Conservation (phyloP, 805 yeast genomes). For the Lachancea meyersii region DNA sequence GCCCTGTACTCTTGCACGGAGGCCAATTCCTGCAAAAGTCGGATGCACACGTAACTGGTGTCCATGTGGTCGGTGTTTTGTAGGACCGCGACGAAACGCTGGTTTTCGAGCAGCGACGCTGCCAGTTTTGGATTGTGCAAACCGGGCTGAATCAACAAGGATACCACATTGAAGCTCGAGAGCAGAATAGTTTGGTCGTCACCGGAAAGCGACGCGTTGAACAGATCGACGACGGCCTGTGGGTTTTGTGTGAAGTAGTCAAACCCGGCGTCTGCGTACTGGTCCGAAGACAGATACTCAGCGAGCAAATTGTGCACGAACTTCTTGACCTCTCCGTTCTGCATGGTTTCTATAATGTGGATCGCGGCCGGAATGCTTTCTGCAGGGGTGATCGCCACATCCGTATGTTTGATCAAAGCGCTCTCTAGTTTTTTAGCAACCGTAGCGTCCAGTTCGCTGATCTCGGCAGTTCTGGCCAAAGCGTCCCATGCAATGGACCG, state of each 20-base stretch:
- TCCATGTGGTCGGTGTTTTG: constrained; percentile 27
- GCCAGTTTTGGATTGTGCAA: constrained; percentile 19
- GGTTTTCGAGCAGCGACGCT: constrained; percentile 17
- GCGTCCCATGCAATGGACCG: constrained; percentile 92
- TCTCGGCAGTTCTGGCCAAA: constrained; percentile 63
- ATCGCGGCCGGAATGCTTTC: constrained; percentile 11
- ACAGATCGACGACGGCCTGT: constrained; percentile 18
- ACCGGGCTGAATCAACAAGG: constrained; percentile 25
- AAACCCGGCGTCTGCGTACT: constrained; percentile 17
- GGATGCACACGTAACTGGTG: constrained; percentile 28
- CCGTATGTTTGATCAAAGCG: constrained; percentile 17
- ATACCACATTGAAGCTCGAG: constrained; percentile 29
- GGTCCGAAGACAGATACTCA: constrained; percentile 25
- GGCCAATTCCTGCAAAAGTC: constrained; percentile 30
- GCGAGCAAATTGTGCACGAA: constrained; percentile 29
- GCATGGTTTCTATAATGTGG: constrained; percentile 26
- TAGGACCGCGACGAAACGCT: constrained; percentile 21
- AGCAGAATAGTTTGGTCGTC: constrained; percentile 30
- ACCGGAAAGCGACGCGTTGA: constrained; percentile 21
- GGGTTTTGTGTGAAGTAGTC: constrained; percentile 21
- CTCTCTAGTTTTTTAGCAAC: constrained; percentile 30
- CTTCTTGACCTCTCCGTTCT: constrained; percentile 26
- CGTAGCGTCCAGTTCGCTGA: constrained; percentile 63
- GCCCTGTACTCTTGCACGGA: constrained; percentile 25
- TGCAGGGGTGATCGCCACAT: neutral